Base-by-base conservation (phyloP, 164 flowering plant species). In the Stephania cephalantha region DNA sequence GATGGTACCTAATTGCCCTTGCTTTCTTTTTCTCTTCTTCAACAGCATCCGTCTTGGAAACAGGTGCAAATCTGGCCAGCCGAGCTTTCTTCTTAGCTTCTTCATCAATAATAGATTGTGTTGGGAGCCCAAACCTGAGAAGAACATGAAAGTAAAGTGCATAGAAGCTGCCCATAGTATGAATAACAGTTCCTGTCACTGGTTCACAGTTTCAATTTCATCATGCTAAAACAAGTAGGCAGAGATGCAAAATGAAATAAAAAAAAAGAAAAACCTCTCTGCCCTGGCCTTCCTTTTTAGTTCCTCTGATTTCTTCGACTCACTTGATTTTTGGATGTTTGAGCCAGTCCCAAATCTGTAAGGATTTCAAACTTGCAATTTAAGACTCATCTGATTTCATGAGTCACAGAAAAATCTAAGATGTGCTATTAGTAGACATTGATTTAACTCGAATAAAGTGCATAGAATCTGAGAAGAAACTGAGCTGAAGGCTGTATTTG, bases 21-120 rank as follows among this genome's bases (percentile, higher is more conserved):
- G 97, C 92, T 81, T 92, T 95, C 82, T 83, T 89, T 86, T 95
- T 91, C 10, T 95, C 97, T 77, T 91, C 97, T 83, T 95, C 97
- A 46, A 78, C 53, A n/a, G 84, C 1, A 79, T 89, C 91, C 2
- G 79, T 66, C 80, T 86, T 89, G 7, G 91, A 5, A 76, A 22
- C 72, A 46, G 89, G 63, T 42, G 84, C 85, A 87, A 93, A 95
- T 81, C 91, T 88, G 42, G 86, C 89, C 74, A 87, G 86, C 31
- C 99, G 87, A 78, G 99, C 95, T 83, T 92, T 95, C 90, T 91
- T 95, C 85, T 90, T 95, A 8, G 83, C 88, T 63, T 91, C 97
- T 75, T 90, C 96, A 75, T 89, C 91, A 64, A 81, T 66, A 3
- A 72, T 70, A 35, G 89, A 45, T 17, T 85, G 76, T 15, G 67